Percentiles rank a stretch among this genome's conserved stretches.
Evolutionary conservation across 352 stramenopile species (phyloP).

Genomic region (Globisporangium apiculatum): DNA sequence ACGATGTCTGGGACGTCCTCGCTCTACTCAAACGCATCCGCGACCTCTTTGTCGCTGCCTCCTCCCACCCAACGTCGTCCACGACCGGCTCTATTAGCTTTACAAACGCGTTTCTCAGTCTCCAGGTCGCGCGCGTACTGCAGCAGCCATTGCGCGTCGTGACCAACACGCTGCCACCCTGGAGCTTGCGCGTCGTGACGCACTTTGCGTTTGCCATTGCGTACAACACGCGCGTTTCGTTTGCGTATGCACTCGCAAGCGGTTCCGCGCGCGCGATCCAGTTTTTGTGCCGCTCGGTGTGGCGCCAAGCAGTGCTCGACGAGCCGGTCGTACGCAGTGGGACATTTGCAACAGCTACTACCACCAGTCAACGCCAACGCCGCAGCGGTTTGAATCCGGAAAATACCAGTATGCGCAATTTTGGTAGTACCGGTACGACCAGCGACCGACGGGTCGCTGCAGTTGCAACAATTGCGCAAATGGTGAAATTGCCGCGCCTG

Average conservation of each 20-base stretch:
- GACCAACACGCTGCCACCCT: constrained; percentile 48
- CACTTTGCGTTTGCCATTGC: constrained; percentile 60
- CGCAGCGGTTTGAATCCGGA: too few species aligned
- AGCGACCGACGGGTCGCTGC: constrained; percentile 5
- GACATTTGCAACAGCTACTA: too few species aligned
- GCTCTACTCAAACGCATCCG: constrained; percentile 32
- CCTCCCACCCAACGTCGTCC: too few species aligned
- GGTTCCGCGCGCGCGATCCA: constrained; percentile 61
- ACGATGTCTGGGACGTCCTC: constrained; percentile 58
- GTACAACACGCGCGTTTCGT: constrained; percentile 56
- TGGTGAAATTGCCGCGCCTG: constrained; percentile 66
- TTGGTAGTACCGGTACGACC: too few species aligned
- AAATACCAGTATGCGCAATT: too few species aligned
- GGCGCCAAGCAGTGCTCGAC: constrained; percentile 51
- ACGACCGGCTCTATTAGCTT: constrained; percentile 11
- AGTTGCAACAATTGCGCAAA: constrained; percentile 45
- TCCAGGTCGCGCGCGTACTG: constrained; percentile 51
- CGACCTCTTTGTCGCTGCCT: too few species aligned
- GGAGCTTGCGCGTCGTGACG: constrained; percentile 43
- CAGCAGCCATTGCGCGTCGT: constrained; percentile 58
- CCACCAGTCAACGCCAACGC: background rate
- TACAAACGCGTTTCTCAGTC: constrained; percentile 51
- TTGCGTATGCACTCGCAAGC: constrained; percentile 62
- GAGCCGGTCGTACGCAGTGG: constrained; percentile 14
- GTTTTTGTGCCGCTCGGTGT: constrained; percentile 59